Evolutionary conservation across 75 land plant species (phyloP), one percentile per base, ranked within the genome.

Genomic region (Adiantum capillusveneris): DNA sequence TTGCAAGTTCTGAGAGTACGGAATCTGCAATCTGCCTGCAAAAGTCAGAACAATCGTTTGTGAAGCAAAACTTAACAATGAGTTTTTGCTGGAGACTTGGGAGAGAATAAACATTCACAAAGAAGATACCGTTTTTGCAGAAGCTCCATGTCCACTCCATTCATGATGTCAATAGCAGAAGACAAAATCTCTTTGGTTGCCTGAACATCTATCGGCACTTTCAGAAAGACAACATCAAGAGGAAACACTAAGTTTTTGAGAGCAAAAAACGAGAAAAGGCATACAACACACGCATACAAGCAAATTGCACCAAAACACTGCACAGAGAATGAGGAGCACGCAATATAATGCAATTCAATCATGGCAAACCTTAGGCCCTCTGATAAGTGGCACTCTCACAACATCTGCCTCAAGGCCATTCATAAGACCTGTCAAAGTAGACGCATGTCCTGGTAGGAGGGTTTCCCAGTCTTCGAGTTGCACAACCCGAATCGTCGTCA

Each of bases 341-440:
- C n/a, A 34, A 5, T n/a, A 34, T 5, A 34, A 34, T 34, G 37
- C 9, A 9, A 34, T 34, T 34, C 37, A 9, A 34, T 34, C 9
- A 9, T 34, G 3, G 3, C 7, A 34, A 34, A 76, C 79, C 79
- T 57, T 74, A 25, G 79, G 71, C 17, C 79, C 79, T 50, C 72
- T 72, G 56, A 77, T 68, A 11, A 74, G 64, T 25, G 79, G 79
- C 37, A 77, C 79, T 74, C 70, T 66, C 29, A 73, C 17, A 42
- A 66, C 67, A 9, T 71, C 77, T 46, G 79, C 78, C 49, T 77
- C 78, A 28, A 77, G 65, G 24, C 72, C 65, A 62, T 73, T 71
- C 58, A 63, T 77, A 22, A 56, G 37, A 31, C 78, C 71, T 19
- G 66, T 54, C 28, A 77, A 45, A 29, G 79, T 71, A 63, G 34